Base-by-base conservation (phyloP, 345 rosid genomes). In the Sisymbrium altissimum region DNA sequence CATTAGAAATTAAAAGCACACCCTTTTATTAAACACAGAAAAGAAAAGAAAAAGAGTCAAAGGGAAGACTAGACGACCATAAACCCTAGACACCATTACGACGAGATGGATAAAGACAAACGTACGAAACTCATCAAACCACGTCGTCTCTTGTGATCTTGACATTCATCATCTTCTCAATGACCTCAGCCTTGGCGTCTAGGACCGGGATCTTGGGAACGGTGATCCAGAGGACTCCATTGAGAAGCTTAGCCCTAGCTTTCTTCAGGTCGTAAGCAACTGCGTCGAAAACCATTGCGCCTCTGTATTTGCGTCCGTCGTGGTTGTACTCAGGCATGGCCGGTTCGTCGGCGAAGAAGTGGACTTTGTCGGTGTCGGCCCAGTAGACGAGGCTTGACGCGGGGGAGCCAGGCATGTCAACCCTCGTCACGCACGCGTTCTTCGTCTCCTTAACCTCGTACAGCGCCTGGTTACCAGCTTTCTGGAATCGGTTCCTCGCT, bases 301-400 rank as follows among this genome's bases (percentile, higher is more conserved):
- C 78, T 4, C 59, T 72, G 59, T 66, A 74, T 18, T 66, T 74
- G 72, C 66, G 78, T 12, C 78, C 66, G 1, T 36, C 1, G 59
- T 66, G n/a, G 8, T 25, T 0, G 72, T 45, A 66, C 12, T 56
- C 72, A 0, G 57, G 18, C 23, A 44, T 43, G 41, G 17, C 49
- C 4, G 71, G 78, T 13, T 73, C 72, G 33, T 57, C 72, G 1
- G 78, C 78, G 52, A 36, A 66, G 72, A 74, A 65, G 25, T 66
- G 66, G 3, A 74, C 11, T 33, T 45, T 46, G 32, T 4, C 25
- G 12, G 6, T 12, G 21, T 74, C 72, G 59, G 44, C 49, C 78
- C 33, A 35, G 66, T 65, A 57, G 23, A 2, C 9, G 4, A 74
- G 72, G 19, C 59, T 71, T 6, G 78, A 27, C 30, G 7, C 52